phyloP scores from a whole-genome alignment of 306 rosid genomes.

The Quercus cerris region DNA sequence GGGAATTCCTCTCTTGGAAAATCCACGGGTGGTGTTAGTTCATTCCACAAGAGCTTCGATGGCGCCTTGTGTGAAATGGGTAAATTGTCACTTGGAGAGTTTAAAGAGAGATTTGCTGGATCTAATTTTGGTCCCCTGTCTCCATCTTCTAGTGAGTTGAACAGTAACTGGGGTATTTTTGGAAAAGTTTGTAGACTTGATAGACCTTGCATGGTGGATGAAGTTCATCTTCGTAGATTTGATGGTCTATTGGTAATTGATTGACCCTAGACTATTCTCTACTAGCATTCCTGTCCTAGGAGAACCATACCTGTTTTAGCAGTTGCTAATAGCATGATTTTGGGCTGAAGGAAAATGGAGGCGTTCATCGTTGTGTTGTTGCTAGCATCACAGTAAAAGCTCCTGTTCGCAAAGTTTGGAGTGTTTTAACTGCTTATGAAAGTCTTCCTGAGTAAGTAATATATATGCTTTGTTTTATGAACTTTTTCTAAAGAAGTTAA shows the following conservation, averaged over 20 bases:
- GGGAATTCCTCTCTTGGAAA: conserved; percentile 27
- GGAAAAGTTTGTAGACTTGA: conserved; percentile 85
- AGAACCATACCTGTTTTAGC: conserved; percentile 7
- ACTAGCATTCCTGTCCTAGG: conserved; percentile 6
- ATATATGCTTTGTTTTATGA: not conserved
- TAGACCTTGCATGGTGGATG: conserved; percentile 83
- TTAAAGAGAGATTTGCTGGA: conserved; percentile 43
- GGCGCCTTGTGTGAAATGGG: conserved; percentile 39
- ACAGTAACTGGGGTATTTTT: conserved; percentile 62
- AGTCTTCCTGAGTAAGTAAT: conserved; percentile 90
- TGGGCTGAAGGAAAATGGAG: conserved; percentile 92
- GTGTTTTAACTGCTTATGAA: conserved; percentile 77
- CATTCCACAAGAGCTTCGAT: conserved; percentile 37
- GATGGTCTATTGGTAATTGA: conserved; percentile 88
- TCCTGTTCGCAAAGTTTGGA: conserved; percentile 90
- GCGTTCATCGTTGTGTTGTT: conserved; percentile 92
- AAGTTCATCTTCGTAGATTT: conserved; percentile 96
- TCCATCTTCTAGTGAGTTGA: conserved; percentile 43
- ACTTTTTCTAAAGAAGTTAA: not conserved
- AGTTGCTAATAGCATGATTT: conserved; percentile 27
- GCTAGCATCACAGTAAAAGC: conserved; percentile 98
- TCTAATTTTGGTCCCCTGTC: conserved; percentile 42
- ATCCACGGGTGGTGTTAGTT: conserved; percentile 22
- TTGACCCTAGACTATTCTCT: conserved; percentile 17
- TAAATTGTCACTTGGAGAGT: conserved; percentile 35